Evolutionary conservation across 1,139 yeast genomes (phyloP), one percentile per base, ranked within the genome.

Genomic region (Yamadazyma atlantica): DNA sequence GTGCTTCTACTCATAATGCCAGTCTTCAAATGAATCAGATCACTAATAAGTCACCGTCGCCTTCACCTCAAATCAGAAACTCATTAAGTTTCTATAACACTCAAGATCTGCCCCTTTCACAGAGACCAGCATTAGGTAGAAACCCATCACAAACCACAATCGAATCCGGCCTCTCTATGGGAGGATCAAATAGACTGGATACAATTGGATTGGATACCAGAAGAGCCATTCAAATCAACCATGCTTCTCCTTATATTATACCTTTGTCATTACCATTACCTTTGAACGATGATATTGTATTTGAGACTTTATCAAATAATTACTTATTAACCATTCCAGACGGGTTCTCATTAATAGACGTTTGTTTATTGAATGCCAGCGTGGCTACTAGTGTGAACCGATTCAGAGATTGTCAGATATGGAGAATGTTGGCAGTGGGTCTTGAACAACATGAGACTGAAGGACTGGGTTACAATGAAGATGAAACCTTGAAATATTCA

Each of bases 341-440:
- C 34, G 80, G 75, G 1, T 72, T 73, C 49, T 64, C 65, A 18
- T 55, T 80, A 11, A 55, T 66, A 4, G 80, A 78, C 27, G 79
- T 75, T 1, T 83, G 89, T 50, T 64, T 69, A 29, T 62, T 75
- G 42, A 85, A 85, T 53, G 78, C 87, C 1, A 62, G 67, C 24
- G 67, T 78, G 3, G 87, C 90, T 1, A 74, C 73, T 0, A 63
- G 69, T 33, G 82, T 73, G 1, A 71, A 72, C 11, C 60, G 71
- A 38, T 68, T 65, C 41, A 61, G 87, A 39, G 84, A 82, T 36
- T 70, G 84, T 36, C 89, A 83, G 53, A 71, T 81, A 0, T 85
- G 95, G 95, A 63, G 73, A 40, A 69, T 82, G n/a, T 60, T 85
- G 3, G 77, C 78, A 2, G 76, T 74, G 13, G 69, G 82, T 11